Percentiles rank a stretch among this genome's conserved stretches.
Conservation (phyloP, 2,329 filamentous ascomycete species). For the Triangularia verruculosa region DNA sequence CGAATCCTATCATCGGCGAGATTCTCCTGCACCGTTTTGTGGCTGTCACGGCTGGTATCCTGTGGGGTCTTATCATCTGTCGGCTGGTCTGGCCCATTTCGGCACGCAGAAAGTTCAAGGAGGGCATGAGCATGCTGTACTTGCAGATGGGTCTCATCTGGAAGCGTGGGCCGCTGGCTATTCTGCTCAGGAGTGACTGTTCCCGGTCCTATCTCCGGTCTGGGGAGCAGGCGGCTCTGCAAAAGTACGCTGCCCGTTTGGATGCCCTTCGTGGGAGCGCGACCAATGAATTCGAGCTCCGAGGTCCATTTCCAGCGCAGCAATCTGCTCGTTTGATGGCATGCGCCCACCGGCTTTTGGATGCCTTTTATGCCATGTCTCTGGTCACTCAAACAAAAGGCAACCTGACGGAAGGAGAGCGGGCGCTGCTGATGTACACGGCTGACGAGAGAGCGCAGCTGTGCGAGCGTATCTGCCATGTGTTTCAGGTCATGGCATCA, state of each 20-base stretch:
- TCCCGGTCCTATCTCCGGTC: conserved; percentile 74
- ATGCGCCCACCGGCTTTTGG: conserved; percentile 79
- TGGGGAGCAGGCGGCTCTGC: conserved; percentile 83
- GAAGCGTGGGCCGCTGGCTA: conserved; percentile 85
- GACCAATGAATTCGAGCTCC: conserved; percentile 81
- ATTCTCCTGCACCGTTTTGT: conserved; percentile 86
- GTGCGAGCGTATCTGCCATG: conserved; percentile 85
- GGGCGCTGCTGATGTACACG: conserved; percentile 76
- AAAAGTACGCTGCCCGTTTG: conserved; percentile 72
- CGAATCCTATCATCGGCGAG: conserved; percentile 78
- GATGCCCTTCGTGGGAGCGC: conserved; percentile 72
- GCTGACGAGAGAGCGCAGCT: conserved; percentile 74
- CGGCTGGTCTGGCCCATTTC: conserved; percentile 92
- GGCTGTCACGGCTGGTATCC: conserved; percentile 78
- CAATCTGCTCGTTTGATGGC: conserved; percentile 72
- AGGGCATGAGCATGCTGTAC: conserved; percentile 87
- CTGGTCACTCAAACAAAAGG: conserved; percentile 81
- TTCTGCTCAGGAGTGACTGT: conserved; percentile 60
- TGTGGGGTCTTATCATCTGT: conserved; percentile 91
- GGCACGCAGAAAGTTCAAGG: conserved; percentile 80
- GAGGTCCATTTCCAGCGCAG: conserved; percentile 77
- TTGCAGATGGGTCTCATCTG: conserved; percentile 93
- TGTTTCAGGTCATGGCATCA: conserved; percentile 81
- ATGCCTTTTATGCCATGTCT: conserved; percentile 95
- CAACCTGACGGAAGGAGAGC: conserved; percentile 73